A percentile compares a stretch with the other conserved stretches of the same genome.
These are phyloP conservation scores for Aspergillus oerlinghausenensis DNA, from an alignment of 2,329 filamentous ascomycete species.

Conservation along the genomic window DNA sequence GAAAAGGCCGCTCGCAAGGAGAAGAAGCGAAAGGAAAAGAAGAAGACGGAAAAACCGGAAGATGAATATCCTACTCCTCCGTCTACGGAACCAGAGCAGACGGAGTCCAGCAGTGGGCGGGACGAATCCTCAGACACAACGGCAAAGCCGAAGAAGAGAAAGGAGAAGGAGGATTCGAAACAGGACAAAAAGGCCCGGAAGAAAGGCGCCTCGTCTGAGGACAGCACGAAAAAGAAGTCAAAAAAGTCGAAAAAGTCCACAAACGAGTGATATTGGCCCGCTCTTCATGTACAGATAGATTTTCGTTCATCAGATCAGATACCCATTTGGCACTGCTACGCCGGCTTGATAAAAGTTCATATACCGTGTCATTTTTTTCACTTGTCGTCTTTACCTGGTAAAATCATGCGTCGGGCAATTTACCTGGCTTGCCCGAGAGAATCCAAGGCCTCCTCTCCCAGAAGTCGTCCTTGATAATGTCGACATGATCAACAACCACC, in stretches of 20 bases:
- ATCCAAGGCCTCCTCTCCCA: slow-evolving; percentile 87
- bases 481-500: slow-evolving; percentile 77
- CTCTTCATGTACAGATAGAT: background rate
- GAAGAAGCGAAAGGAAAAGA: slow-evolving; percentile 16
- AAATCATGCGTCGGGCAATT: slow-evolving; percentile 45
- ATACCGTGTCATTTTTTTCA: slow-evolving; percentile 6
- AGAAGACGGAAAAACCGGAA: slow-evolving; percentile 15
- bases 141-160: slow-evolving; percentile 24
- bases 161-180: slow-evolving; percentile 23
- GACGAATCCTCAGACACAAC: slow-evolving; percentile 29
- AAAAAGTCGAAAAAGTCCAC: slow-evolving; percentile 19
- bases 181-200: slow-evolving; percentile 18
- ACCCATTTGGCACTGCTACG: slow-evolving; percentile 27
- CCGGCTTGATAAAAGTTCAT: slow-evolving; percentile 6
- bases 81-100: slow-evolving; percentile 21
- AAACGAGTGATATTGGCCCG: background rate
- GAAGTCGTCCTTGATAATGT: slow-evolving; percentile 94
- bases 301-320: slow-evolving; percentile 18
- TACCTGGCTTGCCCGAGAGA: slow-evolving; percentile 68
- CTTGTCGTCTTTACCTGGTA: slow-evolving; percentile 3
- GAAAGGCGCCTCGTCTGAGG: slow-evolving; percentile 15
- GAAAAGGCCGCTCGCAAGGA: slow-evolving; percentile 24
- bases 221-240: slow-evolving; percentile 40
- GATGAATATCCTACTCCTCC: slow-evolving; percentile 31
- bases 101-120: slow-evolving; percentile 14